A percentile compares a stretch with the other conserved stretches of the same genome.
Evolutionary conservation across 1,139 yeast species (phyloP).

Genomic region (Debaryomyces nepalensis): DNA sequence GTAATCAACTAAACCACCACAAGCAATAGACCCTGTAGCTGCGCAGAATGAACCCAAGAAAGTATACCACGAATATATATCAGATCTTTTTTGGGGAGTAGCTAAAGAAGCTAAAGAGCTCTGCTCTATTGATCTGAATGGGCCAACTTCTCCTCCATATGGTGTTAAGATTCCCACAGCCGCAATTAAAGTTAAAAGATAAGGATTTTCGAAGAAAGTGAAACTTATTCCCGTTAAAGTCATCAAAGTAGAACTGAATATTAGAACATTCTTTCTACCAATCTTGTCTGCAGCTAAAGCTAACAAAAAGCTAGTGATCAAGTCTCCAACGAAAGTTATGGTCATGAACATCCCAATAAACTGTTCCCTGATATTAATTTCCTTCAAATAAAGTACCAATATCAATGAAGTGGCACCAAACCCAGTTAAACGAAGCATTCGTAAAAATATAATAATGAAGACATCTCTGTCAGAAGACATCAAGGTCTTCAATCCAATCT

Average conservation of each 20-base stretch:
- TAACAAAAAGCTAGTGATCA: conserved; percentile 37
- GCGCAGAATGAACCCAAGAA: conserved; percentile 42
- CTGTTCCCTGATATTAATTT: conserved; percentile 34
- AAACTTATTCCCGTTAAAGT: conserved; percentile 36
- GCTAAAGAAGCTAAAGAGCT: conserved; percentile 42
- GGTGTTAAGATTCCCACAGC: conserved; percentile 45
- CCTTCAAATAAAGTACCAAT: conserved; percentile 41
- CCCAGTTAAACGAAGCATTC: conserved; percentile 44
- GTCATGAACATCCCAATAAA: conserved; percentile 46
- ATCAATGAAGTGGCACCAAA: conserved; percentile 50
- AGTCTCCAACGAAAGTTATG: conserved; percentile 42
- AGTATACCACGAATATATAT: conserved; percentile 48
- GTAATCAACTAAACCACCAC: conserved; percentile 35
- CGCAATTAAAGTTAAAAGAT: conserved; percentile 30
- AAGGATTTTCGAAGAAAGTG: conserved; percentile 25
- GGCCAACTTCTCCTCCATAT: conserved; percentile 50
- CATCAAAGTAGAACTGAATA: conserved; percentile 35
- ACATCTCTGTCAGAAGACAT: conserved; percentile 32
- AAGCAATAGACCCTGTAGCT: conserved; percentile 41
- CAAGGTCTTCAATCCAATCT: conserved; percentile 35
- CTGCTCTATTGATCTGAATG: conserved; percentile 48
- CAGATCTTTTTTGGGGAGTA: conserved; percentile 36
- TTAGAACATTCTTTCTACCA: conserved; percentile 39
- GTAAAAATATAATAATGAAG: conserved; percentile 32
- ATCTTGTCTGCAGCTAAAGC: conserved; percentile 38